phyloP scores from a whole-genome alignment of 2,329 filamentous ascomycete genomes.

The Madurella mycetomatis region DNA sequence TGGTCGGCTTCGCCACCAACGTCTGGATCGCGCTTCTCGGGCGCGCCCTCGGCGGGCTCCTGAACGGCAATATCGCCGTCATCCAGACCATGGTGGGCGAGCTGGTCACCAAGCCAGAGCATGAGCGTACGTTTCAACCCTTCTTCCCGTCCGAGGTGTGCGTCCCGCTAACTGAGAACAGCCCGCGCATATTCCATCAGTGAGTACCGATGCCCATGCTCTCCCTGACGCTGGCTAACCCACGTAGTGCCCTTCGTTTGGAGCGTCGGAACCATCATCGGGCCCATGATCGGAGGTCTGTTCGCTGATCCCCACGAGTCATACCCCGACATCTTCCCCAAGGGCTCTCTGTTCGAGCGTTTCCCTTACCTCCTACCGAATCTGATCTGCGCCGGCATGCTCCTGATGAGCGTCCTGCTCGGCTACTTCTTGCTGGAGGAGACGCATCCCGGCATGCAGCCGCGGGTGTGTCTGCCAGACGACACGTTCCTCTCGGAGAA shows the following conservation, averaged over 20 bases:
- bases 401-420: slow-evolving; percentile 72
- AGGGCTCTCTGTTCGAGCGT: slow-evolving; percentile 63
- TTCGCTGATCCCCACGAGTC: slow-evolving; percentile 74
- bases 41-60: slow-evolving; percentile 69
- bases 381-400: slow-evolving; percentile 71
- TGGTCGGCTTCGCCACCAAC: slow-evolving; percentile 77
- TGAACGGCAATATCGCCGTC: slow-evolving; percentile 89
- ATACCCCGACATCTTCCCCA: slow-evolving; percentile 67
- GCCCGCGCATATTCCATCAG: slow-evolving; percentile 79
- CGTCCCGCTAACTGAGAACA: slow-evolving; percentile 33
- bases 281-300: slow-evolving; percentile 80
- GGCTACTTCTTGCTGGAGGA: slow-evolving; percentile 82
- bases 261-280: slow-evolving; percentile 84
- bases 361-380: slow-evolving; percentile 91
- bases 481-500: slow-evolving; percentile 56
- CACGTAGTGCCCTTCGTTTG: slow-evolving; percentile 76
- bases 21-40: slow-evolving; percentile 80
- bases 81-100: slow-evolving; percentile 93
- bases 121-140: slow-evolving; percentile 65
- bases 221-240: slow-evolving; percentile 2
- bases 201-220: slow-evolving; percentile 9
- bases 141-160: neutral
- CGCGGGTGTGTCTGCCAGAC: slow-evolving; percentile 43
- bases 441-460: slow-evolving; percentile 80
- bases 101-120: slow-evolving; percentile 74